These are phyloP conservation scores for Globisporangium canariense DNA, from an alignment of 352 stramenopile species.

Conservation along the genomic window DNA sequence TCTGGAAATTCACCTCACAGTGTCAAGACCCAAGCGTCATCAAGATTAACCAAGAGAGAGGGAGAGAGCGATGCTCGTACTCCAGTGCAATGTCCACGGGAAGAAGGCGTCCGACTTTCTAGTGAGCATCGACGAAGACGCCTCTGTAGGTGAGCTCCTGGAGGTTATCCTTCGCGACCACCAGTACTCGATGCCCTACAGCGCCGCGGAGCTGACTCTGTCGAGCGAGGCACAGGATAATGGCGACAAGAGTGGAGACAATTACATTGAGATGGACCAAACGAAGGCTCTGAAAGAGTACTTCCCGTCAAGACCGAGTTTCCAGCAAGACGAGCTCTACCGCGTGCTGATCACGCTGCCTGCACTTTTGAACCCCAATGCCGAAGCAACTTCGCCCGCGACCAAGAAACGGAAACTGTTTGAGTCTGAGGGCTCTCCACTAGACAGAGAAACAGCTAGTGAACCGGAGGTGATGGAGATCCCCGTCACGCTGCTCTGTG, in stretches of 20 bases:
- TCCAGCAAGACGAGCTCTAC: conserved; percentile 5
- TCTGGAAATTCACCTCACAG: background rate
- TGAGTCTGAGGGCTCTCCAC: background rate
- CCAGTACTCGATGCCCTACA: conserved; percentile 4
- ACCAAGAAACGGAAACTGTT: background rate
- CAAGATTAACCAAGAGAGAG: background rate
- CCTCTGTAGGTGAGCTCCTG: background rate
- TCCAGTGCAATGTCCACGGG: background rate
- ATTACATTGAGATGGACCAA: background rate
- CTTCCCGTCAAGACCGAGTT: background rate
- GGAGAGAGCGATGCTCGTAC: background rate
- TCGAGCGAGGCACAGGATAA: background rate
- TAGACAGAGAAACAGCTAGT: background rate
- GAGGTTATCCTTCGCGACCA: background rate
- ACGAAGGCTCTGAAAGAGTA: background rate
- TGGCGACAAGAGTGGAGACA: background rate
- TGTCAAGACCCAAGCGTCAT: too few relatives aligned
- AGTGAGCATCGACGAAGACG: background rate
- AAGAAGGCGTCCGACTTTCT: background rate
- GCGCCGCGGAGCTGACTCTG: background rate
- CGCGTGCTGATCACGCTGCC: background rate
- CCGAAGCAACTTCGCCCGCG: background rate
- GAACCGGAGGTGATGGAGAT: background rate
- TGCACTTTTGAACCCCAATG: background rate
- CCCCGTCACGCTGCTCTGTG: conserved; percentile 1